phyloP scores from a whole-genome alignment of 2,329 filamentous ascomycete species.

The Fusarium praegraminearum region DNA sequence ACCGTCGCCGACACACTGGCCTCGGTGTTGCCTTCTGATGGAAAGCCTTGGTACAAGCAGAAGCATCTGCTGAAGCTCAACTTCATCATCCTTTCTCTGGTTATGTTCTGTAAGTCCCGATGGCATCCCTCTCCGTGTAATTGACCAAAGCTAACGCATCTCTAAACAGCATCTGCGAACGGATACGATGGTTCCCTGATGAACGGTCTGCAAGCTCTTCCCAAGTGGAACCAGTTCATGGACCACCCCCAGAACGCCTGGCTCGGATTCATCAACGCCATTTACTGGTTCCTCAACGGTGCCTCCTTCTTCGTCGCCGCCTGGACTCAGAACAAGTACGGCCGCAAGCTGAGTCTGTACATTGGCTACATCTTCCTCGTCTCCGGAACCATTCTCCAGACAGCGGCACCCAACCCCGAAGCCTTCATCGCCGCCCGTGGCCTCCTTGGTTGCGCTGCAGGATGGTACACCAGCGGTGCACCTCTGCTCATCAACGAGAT shows the following conservation, averaged over 20 bases:
- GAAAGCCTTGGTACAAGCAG: background rate
- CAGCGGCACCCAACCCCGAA: slow-evolving; percentile 1
- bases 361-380: slow-evolving; percentile 7
- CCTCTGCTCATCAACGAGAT: slow-evolving; percentile 5
- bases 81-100: background rate
- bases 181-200: slow-evolving; percentile 11
- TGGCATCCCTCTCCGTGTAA: too few species aligned
- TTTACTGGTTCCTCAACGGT: slow-evolving; percentile 44
- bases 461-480: background rate
- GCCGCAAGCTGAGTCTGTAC: slow-evolving; percentile 3
- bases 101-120: background rate
- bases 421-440: background rate
- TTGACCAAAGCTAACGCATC: fast-evolving
- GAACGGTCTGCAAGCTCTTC: background rate
- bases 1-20: background rate
- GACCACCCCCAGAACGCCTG: slow-evolving; percentile 13
- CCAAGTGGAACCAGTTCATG: slow-evolving; percentile 42
- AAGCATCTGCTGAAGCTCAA: background rate
- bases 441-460: slow-evolving; percentile 3
- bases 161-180: slow-evolving; percentile 5
- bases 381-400: slow-evolving; percentile 12
- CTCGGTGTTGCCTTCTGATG: background rate
- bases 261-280: slow-evolving; percentile 44
- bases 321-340: slow-evolving; percentile 17
- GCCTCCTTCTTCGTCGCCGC: slow-evolving; percentile 35